Base-by-base conservation (phyloP, 129 eudicot genomes). In the Kitagawia praeruptora region DNA sequence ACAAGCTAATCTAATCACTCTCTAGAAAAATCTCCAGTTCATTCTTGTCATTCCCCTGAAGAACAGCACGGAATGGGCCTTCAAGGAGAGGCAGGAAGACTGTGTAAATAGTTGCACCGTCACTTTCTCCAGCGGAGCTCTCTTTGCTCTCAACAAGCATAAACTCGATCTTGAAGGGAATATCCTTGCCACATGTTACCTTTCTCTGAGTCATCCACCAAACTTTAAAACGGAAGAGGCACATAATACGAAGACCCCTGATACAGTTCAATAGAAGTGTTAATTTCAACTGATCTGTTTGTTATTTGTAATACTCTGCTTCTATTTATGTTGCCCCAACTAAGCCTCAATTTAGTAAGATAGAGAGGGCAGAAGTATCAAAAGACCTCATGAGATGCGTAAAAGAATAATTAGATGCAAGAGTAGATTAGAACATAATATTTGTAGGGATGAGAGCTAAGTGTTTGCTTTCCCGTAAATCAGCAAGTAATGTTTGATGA, bases 151-250 rank as follows among this genome's bases (percentile, higher is more conserved):
- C 98, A 46, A 94, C 83, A 75, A 94, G 95, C 97, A 94, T 85
- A 81, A 94, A 94, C 51, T 94, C 97, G 42, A 97, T 94, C 87
- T 94, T 97, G 34, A 94, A 74, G 31, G 98, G 98, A 80, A 93
- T 79, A 75, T 93, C 98, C 70, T 89, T 86, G 41, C 97, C 98
- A 64, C 90, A 91, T 51, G 89, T 89, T 70, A 97, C 98, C 96
- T 91, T 91, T 77, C 97, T 85, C 64, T 94, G 98, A 78, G 98
- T 94, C 98, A 94, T 94, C 98, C 98, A 94, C 98, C 98, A 94
- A 46, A 94, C 83, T 89, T 94, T 94, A 90, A 94, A 94, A 6
- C 98, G 96, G 83, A 94, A 94, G 25, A 85, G 87, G 77, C 98
- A 91, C 97, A 94, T 81, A 80, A 94, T 89, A 14, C 93, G 87